Percentiles rank a stretch among this genome's conserved stretches.
Conservation (phyloP, 345 rosid species). For the Syzygium jambos region DNA sequence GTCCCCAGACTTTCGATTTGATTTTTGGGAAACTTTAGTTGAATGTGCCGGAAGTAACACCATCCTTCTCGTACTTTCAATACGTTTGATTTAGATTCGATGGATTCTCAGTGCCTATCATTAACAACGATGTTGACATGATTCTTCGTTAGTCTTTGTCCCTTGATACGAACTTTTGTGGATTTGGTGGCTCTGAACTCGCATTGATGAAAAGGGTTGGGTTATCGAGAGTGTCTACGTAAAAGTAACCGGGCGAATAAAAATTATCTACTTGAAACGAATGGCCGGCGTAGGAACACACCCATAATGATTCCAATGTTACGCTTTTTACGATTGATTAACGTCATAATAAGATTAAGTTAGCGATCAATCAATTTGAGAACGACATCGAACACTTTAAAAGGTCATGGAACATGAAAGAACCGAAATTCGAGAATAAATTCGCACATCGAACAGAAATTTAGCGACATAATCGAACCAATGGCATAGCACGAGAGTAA, state of each 20-base stretch:
- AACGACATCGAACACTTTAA: not conserved
- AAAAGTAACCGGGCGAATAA: not conserved
- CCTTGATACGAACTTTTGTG: not conserved
- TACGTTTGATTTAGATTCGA: not conserved
- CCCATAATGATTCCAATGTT: not conserved
- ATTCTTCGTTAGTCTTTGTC: not conserved
- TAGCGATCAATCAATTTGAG: not conserved
- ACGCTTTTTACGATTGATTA: no score
- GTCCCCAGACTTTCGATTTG: not conserved
- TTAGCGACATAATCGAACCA: not conserved
- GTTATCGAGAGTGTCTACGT: not conserved
- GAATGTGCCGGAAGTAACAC: not conserved
- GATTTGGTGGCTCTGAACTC: not conserved
- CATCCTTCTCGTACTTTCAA: not conserved
- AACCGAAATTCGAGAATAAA: not conserved
- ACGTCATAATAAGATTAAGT: no score
- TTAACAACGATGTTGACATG: not conserved
- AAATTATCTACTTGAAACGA: not conserved
- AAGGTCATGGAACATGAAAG: not conserved
- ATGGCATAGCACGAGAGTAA: not conserved
- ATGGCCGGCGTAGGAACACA: not conserved
- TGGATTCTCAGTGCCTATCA: fast-evolving
- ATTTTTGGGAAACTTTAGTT: not conserved
- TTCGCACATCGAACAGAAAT: not conserved
- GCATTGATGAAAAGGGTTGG: not conserved